These are phyloP conservation scores for Fomitiporia mediterranea DNA, from an alignment of 1,284 basidiomycete species.

Conservation along the genomic window DNA sequence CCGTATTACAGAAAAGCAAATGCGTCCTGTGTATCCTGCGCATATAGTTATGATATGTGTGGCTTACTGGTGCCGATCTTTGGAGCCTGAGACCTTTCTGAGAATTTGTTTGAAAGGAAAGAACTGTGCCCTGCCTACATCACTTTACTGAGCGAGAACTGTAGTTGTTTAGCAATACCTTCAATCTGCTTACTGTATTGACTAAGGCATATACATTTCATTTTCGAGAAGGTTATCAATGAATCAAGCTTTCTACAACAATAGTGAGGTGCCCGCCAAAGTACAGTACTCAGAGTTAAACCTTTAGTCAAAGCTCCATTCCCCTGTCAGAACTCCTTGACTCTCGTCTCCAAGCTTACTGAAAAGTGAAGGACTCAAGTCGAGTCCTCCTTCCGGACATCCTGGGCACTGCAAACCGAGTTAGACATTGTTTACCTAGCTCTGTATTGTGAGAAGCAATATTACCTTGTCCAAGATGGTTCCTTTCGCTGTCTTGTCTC, in stretches of 20 bases:
- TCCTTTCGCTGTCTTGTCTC: conserved; percentile 58
- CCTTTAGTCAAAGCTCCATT: not conserved
- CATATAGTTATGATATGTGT: too few relatives aligned
- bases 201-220: not conserved
- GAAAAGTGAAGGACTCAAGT: conserved; percentile 15
- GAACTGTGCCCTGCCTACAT: too few relatives aligned
- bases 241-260: not conserved
- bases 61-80: too few relatives aligned
- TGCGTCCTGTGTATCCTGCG: too few relatives aligned
- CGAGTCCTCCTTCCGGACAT: conserved; percentile 64
- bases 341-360: not conserved
- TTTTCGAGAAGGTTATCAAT: not conserved
- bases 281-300: not conserved
- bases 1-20: too few relatives aligned
- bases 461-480: conserved; percentile 63
- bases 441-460: not conserved
- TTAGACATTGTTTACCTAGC: not conserved
- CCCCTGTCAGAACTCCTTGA: not conserved
- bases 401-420: conserved; percentile 29
- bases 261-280: not conserved
- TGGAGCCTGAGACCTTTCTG: too few relatives aligned
- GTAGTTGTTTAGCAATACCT: not conserved
- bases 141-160: too few relatives aligned
- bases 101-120: too few relatives aligned
- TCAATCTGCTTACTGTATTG: not conserved